phyloP scores from a whole-genome alignment of 768 basidiomycete species.

The Candolleomyces aberdarensis region DNA sequence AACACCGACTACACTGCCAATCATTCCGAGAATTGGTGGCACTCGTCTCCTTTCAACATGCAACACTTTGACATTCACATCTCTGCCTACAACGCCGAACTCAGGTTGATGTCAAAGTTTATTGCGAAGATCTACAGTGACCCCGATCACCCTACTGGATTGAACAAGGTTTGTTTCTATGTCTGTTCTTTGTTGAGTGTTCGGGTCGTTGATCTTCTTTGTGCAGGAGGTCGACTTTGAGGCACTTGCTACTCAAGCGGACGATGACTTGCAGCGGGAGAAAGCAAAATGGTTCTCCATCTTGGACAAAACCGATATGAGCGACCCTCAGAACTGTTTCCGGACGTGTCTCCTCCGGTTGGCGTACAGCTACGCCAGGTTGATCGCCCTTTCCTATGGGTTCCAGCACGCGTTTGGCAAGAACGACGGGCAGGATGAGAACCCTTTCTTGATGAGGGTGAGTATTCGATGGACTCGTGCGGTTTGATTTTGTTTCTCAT shows the following conservation, averaged over 20 bases:
- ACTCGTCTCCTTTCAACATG: slow-evolving; percentile 63
- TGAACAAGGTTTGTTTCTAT: slow-evolving; percentile 58
- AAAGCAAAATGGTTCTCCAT: slow-evolving; percentile 55
- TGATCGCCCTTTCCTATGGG: slow-evolving; percentile 69
- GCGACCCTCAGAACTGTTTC: slow-evolving; percentile 55
- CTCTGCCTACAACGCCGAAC: slow-evolving; percentile 72
- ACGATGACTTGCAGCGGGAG: slow-evolving; percentile 62
- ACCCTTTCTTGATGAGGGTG: slow-evolving; percentile 64
- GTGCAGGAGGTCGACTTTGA: slow-evolving; percentile 62
- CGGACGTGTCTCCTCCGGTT: slow-evolving; percentile 59
- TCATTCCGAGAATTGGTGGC: slow-evolving; percentile 71
- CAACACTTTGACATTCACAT: slow-evolving; percentile 77
- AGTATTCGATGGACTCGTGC: slow-evolving; percentile 19
- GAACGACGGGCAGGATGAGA: slow-evolving; percentile 51
- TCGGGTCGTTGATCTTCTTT: background rate
- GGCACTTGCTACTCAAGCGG: slow-evolving; percentile 58
- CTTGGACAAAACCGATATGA: slow-evolving; percentile 48
- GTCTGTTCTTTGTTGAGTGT: background rate
- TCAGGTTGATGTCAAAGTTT: slow-evolving; percentile 63
- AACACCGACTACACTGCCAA: slow-evolving; percentile 74
- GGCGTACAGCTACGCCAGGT: slow-evolving; percentile 66
- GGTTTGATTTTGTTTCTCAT: background rate
- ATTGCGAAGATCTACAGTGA: slow-evolving; percentile 66
- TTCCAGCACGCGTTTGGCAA: slow-evolving; percentile 76
- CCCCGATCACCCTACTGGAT: slow-evolving; percentile 67